phyloP scores from a whole-genome alignment of 2,329 filamentous ascomycete genomes.

The Orbilia quercus region DNA sequence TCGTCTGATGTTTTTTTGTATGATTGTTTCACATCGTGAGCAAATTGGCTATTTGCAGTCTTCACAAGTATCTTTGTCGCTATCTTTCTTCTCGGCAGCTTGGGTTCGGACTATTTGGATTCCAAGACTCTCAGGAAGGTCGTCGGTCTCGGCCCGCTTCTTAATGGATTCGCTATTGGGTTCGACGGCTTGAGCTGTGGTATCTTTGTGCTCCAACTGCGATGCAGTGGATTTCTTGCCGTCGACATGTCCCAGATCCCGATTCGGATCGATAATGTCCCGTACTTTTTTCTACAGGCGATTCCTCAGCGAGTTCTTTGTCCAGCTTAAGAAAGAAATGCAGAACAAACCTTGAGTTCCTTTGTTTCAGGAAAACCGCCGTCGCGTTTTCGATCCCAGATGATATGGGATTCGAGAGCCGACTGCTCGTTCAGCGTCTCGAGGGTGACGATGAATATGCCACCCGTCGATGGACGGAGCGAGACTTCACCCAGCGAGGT shows the following conservation, averaged over 20 bases:
- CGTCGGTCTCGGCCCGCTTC: not conserved
- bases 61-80: constrained; percentile 17
- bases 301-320: constrained; percentile 5
- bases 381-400: constrained; percentile 90
- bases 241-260: constrained; percentile 52
- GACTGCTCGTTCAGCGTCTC: constrained; percentile 37
- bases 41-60: constrained; percentile 25
- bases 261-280: constrained; percentile 50
- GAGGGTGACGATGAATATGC: constrained; percentile 76
- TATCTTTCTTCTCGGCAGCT: constrained; percentile 4
- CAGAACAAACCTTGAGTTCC: constrained; percentile 47
- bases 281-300: constrained; percentile 50
- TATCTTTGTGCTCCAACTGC: constrained; percentile 3
- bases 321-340: not conserved
- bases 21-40: too few species aligned
- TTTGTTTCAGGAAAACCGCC: constrained; percentile 82
- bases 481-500: constrained; percentile 86
- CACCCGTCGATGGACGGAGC: constrained; percentile 84
- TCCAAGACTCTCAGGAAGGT: constrained; percentile 15
- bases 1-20: too few species aligned
- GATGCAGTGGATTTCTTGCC: constrained; percentile 40
- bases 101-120: constrained; percentile 23
- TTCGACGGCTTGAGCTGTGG: not conserved
- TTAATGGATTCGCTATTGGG: not conserved
- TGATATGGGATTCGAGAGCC: constrained; percentile 62